Evolutionary conservation across 345 rosid genomes (phyloP), one percentile per base, ranked within the genome.

Genomic region (Xanthoceras sorbifolium): DNA sequence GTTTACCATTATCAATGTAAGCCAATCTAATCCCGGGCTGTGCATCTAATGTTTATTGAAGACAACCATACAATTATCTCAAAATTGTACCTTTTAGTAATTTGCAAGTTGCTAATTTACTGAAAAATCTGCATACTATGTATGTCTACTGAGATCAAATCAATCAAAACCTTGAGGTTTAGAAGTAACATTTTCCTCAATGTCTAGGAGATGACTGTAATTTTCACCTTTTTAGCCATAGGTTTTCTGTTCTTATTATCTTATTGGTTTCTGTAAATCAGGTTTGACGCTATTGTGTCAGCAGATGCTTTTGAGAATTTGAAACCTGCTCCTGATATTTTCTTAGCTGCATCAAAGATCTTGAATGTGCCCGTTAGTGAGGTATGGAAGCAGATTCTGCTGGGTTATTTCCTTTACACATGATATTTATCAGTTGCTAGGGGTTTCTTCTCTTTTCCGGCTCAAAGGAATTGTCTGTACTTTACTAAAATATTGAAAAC

Each of bases 291-390:
- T 67, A 89, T 96, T 77, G 98, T 96, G 79, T 93, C 99, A 79
- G 97, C 99, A 69, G 98, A 96, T 81, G 94, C 94, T 69, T 96
- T 96, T 88, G 98, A 96, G 86, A 93, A 93, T 85, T 78, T 96
- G 84, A 96, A 95, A 84, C 99, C 98, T 77, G 91, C 97, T 84
- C 98, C 99, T 25, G 98, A 95, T 88, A 93, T 92, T 80, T 96
- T 96, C 90, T 86, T 96, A 83, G 80, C 98, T 76, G 99, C 99
- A 79, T 89, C 98, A 81, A 92, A 82, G 83, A 90, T 92, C 81
- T 89, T 95, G 80, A 79, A 85, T 78, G 98, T 92, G 78, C 90
- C 98, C 0, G 75, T 89, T 14, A 85, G 81, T 29, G 96, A 95
- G 99, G 99, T 93, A 82, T 75, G 25, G 11, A 46, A 34, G 14